These are phyloP conservation scores for Erigeron canadensis DNA, from an alignment of 129 eudicot species.

Conservation along the genomic window DNA sequence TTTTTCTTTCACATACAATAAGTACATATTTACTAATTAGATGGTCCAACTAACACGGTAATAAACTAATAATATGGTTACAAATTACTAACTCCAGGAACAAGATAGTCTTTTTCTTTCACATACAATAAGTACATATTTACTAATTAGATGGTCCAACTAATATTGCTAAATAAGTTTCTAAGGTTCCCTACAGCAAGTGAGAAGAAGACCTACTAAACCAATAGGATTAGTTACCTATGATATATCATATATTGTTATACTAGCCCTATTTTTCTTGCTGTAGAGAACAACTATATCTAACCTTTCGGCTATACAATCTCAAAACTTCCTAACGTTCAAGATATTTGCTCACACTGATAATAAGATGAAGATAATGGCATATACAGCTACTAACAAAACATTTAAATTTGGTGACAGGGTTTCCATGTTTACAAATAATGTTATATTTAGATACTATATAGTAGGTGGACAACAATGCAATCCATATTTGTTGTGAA, in stretches of 20 bases:
- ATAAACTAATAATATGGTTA: conserved; percentile 10
- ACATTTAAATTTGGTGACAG: conserved; percentile 15
- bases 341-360: neutral
- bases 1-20: too few relatives aligned
- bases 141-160: neutral
- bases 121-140: neutral
- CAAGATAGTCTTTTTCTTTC: neutral
- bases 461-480: conserved; percentile 1
- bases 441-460: neutral
- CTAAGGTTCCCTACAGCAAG: conserved; percentile 14
- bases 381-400: conserved; percentile 3
- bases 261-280: conserved; percentile 11
- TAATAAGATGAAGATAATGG: neutral
- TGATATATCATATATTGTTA: neutral
- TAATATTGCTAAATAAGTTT: conserved; percentile 9
- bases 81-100: neutral
- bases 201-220: neutral
- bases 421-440: conserved; percentile 15
- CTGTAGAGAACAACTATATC: conserved; percentile 18
- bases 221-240: neutral
- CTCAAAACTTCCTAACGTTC: conserved; percentile 14
- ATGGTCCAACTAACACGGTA: too few relatives aligned
- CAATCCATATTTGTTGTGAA: conserved; percentile 2
- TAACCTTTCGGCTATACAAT: conserved; percentile 17
- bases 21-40: too few relatives aligned